Evolutionary conservation across 2,329 filamentous ascomycete species (phyloP).

Genomic region (Aquanectria penicillioides): DNA sequence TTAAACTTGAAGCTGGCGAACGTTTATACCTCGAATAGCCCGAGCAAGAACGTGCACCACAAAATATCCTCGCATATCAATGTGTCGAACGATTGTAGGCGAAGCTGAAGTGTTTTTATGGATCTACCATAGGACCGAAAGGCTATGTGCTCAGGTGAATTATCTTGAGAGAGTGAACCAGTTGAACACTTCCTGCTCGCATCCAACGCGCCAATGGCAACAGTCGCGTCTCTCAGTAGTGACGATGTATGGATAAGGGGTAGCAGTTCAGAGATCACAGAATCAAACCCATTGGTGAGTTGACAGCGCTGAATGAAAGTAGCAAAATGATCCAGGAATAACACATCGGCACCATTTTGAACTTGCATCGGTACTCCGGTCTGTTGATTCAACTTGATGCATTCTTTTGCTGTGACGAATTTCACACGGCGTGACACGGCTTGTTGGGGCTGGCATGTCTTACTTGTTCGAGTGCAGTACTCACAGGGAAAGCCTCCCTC

Average conservation of each 20-base stretch:
- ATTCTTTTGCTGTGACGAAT: conserved; percentile 21
- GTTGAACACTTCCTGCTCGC: conserved; percentile 29
- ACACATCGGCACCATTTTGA: not conserved
- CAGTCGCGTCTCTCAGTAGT: conserved; percentile 26
- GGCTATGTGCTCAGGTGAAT: conserved; percentile 10
- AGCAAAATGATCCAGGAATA: conserved; percentile 30
- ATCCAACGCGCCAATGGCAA: conserved; percentile 42
- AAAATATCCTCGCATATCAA: conserved; percentile 23
- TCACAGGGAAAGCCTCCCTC: conserved; percentile 38
- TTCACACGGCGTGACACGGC: not conserved
- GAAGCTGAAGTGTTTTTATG: conserved; percentile 23
- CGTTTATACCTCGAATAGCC: conserved; percentile 40
- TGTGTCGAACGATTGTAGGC: conserved; percentile 1
- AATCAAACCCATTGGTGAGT: conserved; percentile 29
- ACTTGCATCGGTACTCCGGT: not conserved
- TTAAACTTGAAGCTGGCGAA: rapidly evolving
- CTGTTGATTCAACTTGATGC: no score
- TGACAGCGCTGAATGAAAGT: conserved; percentile 29
- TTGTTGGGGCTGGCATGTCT: conserved; percentile 31
- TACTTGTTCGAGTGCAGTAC: conserved; percentile 39
- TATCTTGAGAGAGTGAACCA: not conserved
- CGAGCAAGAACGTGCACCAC: conserved; percentile 41
- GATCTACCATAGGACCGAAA: conserved; percentile 34
- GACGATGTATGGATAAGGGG: conserved; percentile 28
- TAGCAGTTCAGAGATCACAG: conserved; percentile 17